Evolutionary conservation across 768 basidiomycete species (phyloP).

Genomic region (Phlegmacium glaucopus): DNA sequence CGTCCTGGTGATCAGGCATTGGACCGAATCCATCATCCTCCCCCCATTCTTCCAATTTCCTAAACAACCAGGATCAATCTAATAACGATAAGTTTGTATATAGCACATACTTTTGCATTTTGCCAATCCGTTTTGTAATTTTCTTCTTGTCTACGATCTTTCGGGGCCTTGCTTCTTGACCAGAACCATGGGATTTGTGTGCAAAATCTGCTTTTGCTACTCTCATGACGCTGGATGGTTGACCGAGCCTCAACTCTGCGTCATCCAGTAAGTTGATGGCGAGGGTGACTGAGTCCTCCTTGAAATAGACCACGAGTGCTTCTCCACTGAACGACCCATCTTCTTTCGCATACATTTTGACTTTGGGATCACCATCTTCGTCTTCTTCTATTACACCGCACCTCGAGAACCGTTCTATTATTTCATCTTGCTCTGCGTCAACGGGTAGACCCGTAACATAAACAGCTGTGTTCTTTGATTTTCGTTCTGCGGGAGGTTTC

Average conservation of each 20-base stretch:
- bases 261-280: constrained; percentile 88
- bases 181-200: constrained; percentile 54
- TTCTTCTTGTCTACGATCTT: constrained; percentile 78
- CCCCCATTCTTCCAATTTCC: constrained; percentile 93
- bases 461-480: constrained; percentile 90
- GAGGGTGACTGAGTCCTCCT: constrained; percentile 89
- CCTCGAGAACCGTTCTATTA: constrained; percentile 84
- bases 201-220: constrained; percentile 76
- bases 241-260: constrained; percentile 84
- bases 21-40: constrained; percentile 93
- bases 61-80: constrained; percentile 25
- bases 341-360: constrained; percentile 92
- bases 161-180: constrained; percentile 44
- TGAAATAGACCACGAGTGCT: constrained; percentile 94
- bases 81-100: neutral
- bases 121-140: constrained; percentile 69
- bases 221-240: constrained; percentile 65
- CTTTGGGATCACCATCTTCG: constrained; percentile 84
- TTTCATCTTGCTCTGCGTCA: constrained; percentile 69
- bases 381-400: constrained; percentile 94
- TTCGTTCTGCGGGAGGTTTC: constrained; percentile 45
- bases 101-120: constrained; percentile 75
- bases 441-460: constrained; percentile 83
- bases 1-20: constrained; percentile 52
- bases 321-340: constrained; percentile 91